These are phyloP conservation scores for Nepenthes gracilis DNA, from an alignment of 148 eudicot genomes.

Conservation along the genomic window DNA sequence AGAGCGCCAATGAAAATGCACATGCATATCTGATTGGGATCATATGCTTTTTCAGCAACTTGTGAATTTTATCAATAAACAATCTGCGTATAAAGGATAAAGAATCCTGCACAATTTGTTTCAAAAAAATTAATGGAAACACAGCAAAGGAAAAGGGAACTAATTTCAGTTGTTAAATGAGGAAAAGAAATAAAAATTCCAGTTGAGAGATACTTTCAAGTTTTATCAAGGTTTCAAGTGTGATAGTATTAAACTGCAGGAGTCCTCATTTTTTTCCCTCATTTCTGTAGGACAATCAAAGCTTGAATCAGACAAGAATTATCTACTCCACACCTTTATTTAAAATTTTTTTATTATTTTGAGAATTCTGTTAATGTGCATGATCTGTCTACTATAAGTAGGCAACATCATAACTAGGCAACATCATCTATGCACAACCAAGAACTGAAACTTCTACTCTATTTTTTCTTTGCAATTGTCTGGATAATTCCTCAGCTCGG, in stretches of 20 bases:
- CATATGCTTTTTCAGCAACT: constrained; percentile 49
- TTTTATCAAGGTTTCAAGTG: neutral
- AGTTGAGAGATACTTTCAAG: neutral
- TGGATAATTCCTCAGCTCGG: no score
- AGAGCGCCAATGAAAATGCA: constrained; percentile 64
- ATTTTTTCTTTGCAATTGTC: no score
- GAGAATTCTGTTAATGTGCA: no score
- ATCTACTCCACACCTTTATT: no score
- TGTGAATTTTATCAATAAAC: constrained; percentile 57
- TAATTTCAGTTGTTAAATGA: neutral
- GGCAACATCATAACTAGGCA: no score
- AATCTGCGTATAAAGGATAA: constrained; percentile 35
- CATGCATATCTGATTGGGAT: constrained; percentile 70
- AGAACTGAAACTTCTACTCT: no score
- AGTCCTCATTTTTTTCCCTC: neutral
- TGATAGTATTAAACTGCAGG: neutral
- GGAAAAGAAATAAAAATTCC: neutral
- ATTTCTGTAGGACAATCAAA: neutral
- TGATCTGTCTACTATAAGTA: no score
- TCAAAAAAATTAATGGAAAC: neutral
- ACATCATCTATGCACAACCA: no score
- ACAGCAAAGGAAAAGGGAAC: neutral
- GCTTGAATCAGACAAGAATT: no score
- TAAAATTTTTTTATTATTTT: no score
- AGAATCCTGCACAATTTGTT: constrained; percentile 42